These are phyloP conservation scores for Penicillium griseofulvum DNA, from an alignment of 2,329 filamentous ascomycete genomes.

Conservation along the genomic window DNA sequence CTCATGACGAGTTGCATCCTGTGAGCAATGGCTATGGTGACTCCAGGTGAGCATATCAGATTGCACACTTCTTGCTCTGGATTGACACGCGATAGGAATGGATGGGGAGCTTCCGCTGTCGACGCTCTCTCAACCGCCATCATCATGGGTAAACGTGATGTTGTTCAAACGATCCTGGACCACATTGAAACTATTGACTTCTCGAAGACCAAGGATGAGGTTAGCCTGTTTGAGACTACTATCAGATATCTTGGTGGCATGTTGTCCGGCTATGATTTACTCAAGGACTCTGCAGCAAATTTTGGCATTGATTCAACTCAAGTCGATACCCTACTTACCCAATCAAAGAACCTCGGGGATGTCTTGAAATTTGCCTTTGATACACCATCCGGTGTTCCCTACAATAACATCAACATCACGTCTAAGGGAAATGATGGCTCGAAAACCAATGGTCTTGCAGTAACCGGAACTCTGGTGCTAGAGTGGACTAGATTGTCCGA, in stretches of 20 bases:
- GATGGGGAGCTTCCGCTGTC: conserved; percentile 79
- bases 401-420: conserved; percentile 64
- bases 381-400: conserved; percentile 71
- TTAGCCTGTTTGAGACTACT: conserved; percentile 86
- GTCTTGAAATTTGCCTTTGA: conserved; percentile 74
- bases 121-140: conserved; percentile 78
- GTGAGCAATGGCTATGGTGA: conserved; percentile 64
- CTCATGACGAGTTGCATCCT: conserved; percentile 71
- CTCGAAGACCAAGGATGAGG: conserved; percentile 55
- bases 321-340: conserved; percentile 61
- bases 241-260: conserved; percentile 84
- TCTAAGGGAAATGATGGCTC: conserved; percentile 52
- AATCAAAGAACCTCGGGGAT: conserved; percentile 68
- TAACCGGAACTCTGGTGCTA: conserved; percentile 72
- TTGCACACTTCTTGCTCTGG: background rate
- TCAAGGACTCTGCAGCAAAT: conserved; percentile 63
- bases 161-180: conserved; percentile 68
- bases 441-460: conserved; percentile 68
- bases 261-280: conserved; percentile 66
- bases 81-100: conserved; percentile 56
- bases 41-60: conserved; percentile 57
- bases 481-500: conserved; percentile 84
- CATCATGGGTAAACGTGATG: conserved; percentile 67
- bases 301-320: conserved; percentile 49
- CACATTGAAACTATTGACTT: conserved; percentile 72